phyloP scores from a whole-genome alignment of 345 rosid species.

The Psidium guajava region DNA sequence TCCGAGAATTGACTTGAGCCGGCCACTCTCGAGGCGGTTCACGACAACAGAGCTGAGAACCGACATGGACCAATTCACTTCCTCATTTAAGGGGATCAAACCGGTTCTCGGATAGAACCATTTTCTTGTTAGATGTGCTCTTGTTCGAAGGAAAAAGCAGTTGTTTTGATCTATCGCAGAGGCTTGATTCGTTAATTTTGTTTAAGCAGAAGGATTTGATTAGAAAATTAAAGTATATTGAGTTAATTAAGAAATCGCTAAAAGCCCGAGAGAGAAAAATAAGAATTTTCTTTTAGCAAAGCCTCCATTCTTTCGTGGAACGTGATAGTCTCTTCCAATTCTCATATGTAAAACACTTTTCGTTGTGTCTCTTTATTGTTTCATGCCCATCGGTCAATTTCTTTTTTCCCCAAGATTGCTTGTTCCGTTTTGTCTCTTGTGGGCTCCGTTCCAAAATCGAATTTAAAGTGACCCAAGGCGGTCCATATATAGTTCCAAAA shows the following conservation, averaged over 20 bases:
- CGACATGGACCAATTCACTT: fast-evolving
- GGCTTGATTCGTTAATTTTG: neutral
- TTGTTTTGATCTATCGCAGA: fast-evolving
- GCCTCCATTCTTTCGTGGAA: neutral
- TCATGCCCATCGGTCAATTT: neutral
- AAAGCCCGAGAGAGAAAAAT: neutral
- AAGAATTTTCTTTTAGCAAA: neutral
- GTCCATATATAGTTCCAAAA: too few species aligned
- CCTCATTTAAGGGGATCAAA: fast-evolving
- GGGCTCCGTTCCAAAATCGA: neutral
- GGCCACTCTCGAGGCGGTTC: fast-evolving
- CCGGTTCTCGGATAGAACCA: fast-evolving
- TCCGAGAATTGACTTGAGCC: neutral
- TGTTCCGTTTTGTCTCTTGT: fast-evolving
- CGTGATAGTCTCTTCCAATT: neutral
- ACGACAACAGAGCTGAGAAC: fast-evolving
- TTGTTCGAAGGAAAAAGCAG: fast-evolving
- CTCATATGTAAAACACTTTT: neutral
- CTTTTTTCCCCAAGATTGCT: neutral
- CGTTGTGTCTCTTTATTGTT: neutral
- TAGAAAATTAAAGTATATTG: neutral
- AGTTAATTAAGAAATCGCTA: neutral
- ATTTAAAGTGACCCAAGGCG: too few species aligned
- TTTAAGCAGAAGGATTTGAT: neutral
- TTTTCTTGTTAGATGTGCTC: neutral